Evolutionary conservation across 2,329 filamentous ascomycete species (phyloP).

Genomic region (Paramyrothecium roridum): DNA sequence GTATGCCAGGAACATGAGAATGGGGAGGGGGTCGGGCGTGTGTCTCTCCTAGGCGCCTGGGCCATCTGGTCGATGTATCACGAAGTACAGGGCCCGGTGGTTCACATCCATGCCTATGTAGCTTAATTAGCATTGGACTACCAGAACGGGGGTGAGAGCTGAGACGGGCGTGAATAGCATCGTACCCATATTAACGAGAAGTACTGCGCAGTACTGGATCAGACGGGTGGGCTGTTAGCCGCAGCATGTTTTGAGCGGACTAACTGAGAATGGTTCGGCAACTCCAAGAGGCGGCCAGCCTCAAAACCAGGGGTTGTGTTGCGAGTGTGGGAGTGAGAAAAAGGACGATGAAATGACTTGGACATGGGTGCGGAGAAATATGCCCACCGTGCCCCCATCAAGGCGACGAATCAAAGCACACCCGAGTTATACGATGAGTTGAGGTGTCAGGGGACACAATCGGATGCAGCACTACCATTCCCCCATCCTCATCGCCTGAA

Average conservation of each 20-base stretch:
- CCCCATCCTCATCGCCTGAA: neutral
- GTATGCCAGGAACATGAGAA: neutral
- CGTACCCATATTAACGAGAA: too few relatives aligned
- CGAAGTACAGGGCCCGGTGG: neutral
- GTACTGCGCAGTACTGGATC: too few relatives aligned
- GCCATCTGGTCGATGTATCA: neutral
- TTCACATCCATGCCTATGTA: neutral
- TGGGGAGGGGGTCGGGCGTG: neutral
- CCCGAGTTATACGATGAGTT: neutral
- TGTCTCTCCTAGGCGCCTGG: neutral
- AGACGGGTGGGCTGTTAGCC: neutral
- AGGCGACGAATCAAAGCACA: neutral
- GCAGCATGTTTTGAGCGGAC: neutral
- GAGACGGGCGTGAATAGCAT: neutral
- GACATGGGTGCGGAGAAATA: neutral
- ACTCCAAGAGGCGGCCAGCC: neutral
- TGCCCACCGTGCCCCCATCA: neutral
- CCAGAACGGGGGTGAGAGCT: neutral
- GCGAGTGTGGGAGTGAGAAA: neutral
- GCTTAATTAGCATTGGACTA: neutral
- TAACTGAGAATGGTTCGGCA: neutral
- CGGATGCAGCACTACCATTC: neutral
- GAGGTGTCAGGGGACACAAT: neutral
- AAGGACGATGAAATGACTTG: neutral
- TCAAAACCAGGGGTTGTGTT: neutral